Evolutionary conservation across 495 filamentous ascomycete genomes (phyloP), one percentile per base, ranked within the genome.

Genomic region (Neurospora sp.): DNA sequence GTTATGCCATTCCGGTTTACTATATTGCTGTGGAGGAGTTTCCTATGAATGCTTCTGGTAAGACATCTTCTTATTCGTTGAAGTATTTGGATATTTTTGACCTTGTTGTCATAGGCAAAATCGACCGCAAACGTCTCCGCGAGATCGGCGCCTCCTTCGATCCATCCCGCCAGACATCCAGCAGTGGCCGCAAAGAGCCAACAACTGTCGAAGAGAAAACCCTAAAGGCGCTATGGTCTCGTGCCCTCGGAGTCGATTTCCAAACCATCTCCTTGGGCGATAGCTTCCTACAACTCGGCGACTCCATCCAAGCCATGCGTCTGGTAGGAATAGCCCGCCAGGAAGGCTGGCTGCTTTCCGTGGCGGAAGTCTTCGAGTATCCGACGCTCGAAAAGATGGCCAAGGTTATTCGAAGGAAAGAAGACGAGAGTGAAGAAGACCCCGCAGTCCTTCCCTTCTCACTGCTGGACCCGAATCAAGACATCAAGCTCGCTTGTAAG

Each of bases 221-320:
- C 0, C 75, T 84, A 8, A 77, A 76, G 13, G 45, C 71, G 17
- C 71, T 85, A 7, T 84, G 82, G 81, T 76, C 77, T 0, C 6
- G 59, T 0, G 73, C 78, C 0, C 74, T 85, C 9, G 74, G 73
- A 39, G 39, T 84, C 2, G 21, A 74, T 0, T 24, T 74, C 15
- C 76, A 74, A 1, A 17, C 48, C 59, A 87, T 92, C 48, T 80
- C 83, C 2, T 72, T 87, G 19, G 80, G 88, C 28, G 85, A 90
- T 73, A 88, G 85, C 74, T 93, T 93, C 78, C 83, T 93, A 72
- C 83, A 82, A 5, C 82, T 91, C 17, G 91, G 91, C 43, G 91
- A 93, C 77, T 92, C 90, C 0, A 88, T 93, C 71, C 86, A 87
- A 10, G 90, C 90, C 0, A 92, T 93, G 85, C 88, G 87, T 74